Evolutionary conservation across 2,329 filamentous ascomycete genomes (phyloP).

Genomic region (Ophiostoma piceae): DNA sequence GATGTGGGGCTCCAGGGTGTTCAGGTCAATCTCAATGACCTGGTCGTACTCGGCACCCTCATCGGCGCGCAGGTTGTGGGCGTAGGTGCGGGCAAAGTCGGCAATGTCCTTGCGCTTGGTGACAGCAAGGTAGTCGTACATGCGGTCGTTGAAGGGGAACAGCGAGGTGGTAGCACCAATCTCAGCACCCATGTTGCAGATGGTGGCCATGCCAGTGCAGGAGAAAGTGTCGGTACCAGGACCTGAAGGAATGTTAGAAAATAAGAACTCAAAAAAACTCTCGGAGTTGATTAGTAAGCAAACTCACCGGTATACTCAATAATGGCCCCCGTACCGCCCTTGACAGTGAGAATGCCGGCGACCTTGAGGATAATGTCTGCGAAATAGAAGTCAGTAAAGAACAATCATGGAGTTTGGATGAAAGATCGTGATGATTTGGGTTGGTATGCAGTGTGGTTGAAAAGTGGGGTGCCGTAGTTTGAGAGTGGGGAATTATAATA

Average conservation of each 20-base stretch:
- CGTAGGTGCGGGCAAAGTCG: slow-evolving; percentile 80
- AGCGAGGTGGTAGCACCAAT: slow-evolving; percentile 85
- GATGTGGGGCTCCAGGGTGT: slow-evolving; percentile 92
- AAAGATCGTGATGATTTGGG: slow-evolving; percentile 1
- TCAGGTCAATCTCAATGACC: slow-evolving; percentile 92
- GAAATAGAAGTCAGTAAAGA: slow-evolving; percentile 15
- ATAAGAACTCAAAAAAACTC: not conserved
- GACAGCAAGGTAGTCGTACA: slow-evolving; percentile 90
- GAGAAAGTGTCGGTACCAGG: slow-evolving; percentile 70
- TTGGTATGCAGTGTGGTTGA: not conserved
- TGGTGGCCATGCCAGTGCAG: slow-evolving; percentile 82
- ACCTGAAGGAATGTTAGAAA: not conserved
- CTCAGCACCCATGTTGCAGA: slow-evolving; percentile 65
- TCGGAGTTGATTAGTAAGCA: not conserved
- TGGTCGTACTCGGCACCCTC: slow-evolving; percentile 92
- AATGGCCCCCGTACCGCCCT: slow-evolving; percentile 92
- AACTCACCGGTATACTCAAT: slow-evolving; percentile 59
- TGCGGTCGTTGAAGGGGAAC: slow-evolving; percentile 96
- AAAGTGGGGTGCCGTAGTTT: not conserved
- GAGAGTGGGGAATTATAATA: not conserved
- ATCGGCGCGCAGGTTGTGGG: slow-evolving; percentile 79
- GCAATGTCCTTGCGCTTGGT: slow-evolving; percentile 90
- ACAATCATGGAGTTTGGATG: not conserved
- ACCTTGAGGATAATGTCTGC: slow-evolving; percentile 91
- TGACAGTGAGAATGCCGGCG: slow-evolving; percentile 92